Evolutionary conservation across 192 early-diverging fungal genomes (phyloP), one percentile per base, ranked within the genome.

Genomic region (Diversispora eburnea): DNA sequence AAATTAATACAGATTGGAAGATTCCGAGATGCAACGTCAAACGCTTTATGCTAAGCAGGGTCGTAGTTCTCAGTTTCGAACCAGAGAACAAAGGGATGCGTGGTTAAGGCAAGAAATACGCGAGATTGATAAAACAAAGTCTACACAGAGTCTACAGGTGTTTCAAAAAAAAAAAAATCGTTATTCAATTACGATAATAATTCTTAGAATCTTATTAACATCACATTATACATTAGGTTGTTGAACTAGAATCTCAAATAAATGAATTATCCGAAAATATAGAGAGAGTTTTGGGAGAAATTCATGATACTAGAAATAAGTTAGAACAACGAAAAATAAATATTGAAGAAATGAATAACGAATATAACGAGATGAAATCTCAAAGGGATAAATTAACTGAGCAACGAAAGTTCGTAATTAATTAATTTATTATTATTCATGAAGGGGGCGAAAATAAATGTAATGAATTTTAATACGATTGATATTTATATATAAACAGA

Each of bases 11-110:
- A 92, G 91, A 20, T 66, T 91, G 33, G 86, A 88, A 39, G 74
- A 82, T 15, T 75, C 84, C 42, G 90, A 96, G 45, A 75, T 90
- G 51, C 86, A 93, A 76, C 87, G 87, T 55, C 87, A 91, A 72
- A 82, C 87, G 3, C 84, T 99, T n/a, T 85, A 91, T 71, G 87
- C 91, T 33, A 97, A 94, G 78, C 93, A 95, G 77, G 93, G 91
- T 12, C 90, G 95, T 12, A 88, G 87, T n/a, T 81, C 86, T 2
- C 90, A 90, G 76, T 97, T 97, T 77, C 45, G 68, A 17, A 91
- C 77, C 67, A 86, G 92, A 70, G 77, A 65, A 1, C 89, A 95
- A 51, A 90, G 97, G 48, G 95, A 99, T 75, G 51, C 64, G 6
- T 96, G 88, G 87, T 78, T 99, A 51, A 79, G 80, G 4, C 77